These are phyloP conservation scores for Saccharomyces hybrid DNA, from an alignment of 1,139 yeast genomes.

Conservation along the genomic window DNA sequence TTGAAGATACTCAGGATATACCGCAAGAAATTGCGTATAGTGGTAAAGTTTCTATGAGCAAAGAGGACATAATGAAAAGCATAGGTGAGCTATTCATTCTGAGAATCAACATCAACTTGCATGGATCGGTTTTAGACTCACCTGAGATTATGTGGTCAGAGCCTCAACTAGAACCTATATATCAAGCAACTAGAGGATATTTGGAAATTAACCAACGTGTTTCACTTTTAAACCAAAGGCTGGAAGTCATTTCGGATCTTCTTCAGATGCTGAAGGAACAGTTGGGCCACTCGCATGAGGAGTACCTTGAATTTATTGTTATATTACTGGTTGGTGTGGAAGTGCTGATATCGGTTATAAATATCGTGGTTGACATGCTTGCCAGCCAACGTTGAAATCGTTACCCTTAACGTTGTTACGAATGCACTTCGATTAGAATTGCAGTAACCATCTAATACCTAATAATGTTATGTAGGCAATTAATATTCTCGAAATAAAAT, in stretches of 20 bases:
- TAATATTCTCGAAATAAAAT: too few species aligned
- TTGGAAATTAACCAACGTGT: constrained; percentile 91
- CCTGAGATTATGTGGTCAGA: constrained; percentile 99
- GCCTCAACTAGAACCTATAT: constrained; percentile 93
- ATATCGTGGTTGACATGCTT: constrained; percentile 42
- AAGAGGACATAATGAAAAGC: constrained; percentile 92
- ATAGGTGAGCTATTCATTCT: constrained; percentile 91
- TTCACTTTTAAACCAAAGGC: constrained; percentile 74
- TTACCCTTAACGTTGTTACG: too few species aligned
- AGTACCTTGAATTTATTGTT: constrained; percentile 85
- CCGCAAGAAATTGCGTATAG: constrained; percentile 92
- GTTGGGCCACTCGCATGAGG: constrained; percentile 85
- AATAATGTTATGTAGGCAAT: too few species aligned
- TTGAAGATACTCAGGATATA: constrained; percentile 92
- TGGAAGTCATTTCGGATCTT: constrained; percentile 88
- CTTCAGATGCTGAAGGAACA: constrained; percentile 95
- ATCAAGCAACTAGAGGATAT: constrained; percentile 93
- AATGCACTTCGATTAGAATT: too few species aligned
- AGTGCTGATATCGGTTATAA: constrained; percentile 78
- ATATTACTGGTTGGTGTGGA: constrained; percentile 90
- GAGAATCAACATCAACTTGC: constrained; percentile 82
- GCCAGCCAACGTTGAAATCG: constrained; percentile 19
- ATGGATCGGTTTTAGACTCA: constrained; percentile 90
- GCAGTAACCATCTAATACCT: too few species aligned
- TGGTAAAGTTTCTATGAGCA: constrained; percentile 89